A percentile compares a stretch with the other conserved stretches of the same genome.
These are phyloP conservation scores for Xylariaceae sp. DNA, from an alignment of 2,329 filamentous ascomycete species.

Conservation along the genomic window DNA sequence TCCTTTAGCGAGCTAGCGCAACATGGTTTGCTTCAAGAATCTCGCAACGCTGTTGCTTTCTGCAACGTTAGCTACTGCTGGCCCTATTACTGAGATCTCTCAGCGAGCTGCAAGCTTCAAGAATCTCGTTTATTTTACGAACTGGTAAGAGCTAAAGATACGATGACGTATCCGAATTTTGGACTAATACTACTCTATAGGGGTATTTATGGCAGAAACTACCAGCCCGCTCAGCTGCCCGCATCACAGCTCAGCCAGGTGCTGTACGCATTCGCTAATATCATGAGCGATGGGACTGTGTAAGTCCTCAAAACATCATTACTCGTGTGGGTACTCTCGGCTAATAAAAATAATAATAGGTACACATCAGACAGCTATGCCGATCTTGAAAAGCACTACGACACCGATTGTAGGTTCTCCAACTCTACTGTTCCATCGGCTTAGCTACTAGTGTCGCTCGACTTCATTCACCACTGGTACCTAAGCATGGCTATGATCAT, in stretches of 20 bases:
- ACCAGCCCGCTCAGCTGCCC: constrained; percentile 73
- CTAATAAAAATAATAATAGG: constrained; percentile 43
- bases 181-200: constrained; percentile 38
- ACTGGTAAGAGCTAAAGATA: constrained; percentile 48
- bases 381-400: constrained; percentile 76
- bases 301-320: constrained; percentile 45
- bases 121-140: constrained; percentile 56
- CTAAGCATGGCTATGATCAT: background rate
- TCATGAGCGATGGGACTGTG: constrained; percentile 74
- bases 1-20: constrained; percentile 23
- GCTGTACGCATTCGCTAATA: constrained; percentile 81
- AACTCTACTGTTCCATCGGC: background rate
- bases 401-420: constrained; percentile 61
- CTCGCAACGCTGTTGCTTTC: constrained; percentile 33
- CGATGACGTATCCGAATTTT: background rate
- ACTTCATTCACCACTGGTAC: background rate
- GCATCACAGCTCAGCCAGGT: constrained; percentile 75
- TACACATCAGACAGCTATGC: constrained; percentile 72
- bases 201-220: constrained; percentile 78
- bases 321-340: background rate
- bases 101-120: constrained; percentile 44
- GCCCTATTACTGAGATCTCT: constrained; percentile 29
- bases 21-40: constrained; percentile 36
- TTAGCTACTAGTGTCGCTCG: background rate
- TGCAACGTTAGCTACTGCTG: constrained; percentile 33